Base-by-base conservation (phyloP, 306 rosid genomes). In the Gastrolobium bilobum region DNA sequence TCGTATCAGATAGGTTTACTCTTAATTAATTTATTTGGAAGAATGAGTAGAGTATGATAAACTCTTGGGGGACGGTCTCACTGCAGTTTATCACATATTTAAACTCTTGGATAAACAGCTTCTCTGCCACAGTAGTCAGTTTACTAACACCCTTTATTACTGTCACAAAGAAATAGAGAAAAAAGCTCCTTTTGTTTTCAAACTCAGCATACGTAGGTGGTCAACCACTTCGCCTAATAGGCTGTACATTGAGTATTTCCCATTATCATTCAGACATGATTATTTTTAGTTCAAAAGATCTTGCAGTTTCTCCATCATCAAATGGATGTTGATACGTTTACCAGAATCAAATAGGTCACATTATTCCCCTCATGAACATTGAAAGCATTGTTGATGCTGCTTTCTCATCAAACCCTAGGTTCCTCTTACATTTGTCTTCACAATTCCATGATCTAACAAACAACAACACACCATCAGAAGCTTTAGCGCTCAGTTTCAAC, bases 401-500 rank as follows among this genome's bases (percentile, higher is more conserved):
- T 58, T 47, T 68, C 40, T 68, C 66, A 39, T 68, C 59, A 31
- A n/a, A 59, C 50, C 69, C 33, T 48, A 39, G 72, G 77, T 75
- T 75, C 14, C 56, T 56, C 11, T 67, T 6, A 46, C 76, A 57
- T 44, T 53, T 73, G 15, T 37, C 30, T 58, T 40, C 26, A 62
- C 30, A 44, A 60, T 20, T 76, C 58, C 65, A 44, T 40, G 15
- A 35, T 68, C 43, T 40, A 50, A 75, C 9, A 59, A 68, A 20
- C 70, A 47, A 20, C 10, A 38, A 2, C 10, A 58, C 5, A 51
- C 42, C 34, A 6, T 10, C 29, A 1, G 71, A 80, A 71, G 59
- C 47, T 6, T 60, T 59, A 39, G 63, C 47, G 37, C 40, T 10
- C 13, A 4, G 5, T 38, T 75, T 81, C 58, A 47, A 38, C 30